Percentiles rank a stretch among this genome's conserved stretches.
phyloP scores from a whole-genome alignment of 2,329 filamentous ascomycete genomes.

The Periglandula ipomoeae region DNA sequence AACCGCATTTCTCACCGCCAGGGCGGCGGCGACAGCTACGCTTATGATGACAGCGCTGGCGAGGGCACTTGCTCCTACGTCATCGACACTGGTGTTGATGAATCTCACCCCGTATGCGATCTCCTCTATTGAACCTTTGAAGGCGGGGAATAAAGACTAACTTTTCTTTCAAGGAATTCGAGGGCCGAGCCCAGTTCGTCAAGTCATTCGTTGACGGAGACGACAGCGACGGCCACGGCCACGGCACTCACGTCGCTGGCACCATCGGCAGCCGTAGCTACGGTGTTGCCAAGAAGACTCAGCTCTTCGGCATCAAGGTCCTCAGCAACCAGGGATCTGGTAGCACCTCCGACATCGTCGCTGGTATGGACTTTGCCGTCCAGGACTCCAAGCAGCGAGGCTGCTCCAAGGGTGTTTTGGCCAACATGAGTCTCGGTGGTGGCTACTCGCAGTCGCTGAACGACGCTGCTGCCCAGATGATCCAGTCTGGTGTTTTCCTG shows the following conservation, averaged over 20 bases:
- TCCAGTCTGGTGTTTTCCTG: slow-evolving; percentile 38
- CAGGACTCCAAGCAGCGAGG: slow-evolving; percentile 24
- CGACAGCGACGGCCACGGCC: slow-evolving; percentile 24
- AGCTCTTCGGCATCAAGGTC: slow-evolving; percentile 36
- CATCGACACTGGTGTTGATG: slow-evolving; percentile 34
- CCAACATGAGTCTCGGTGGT: slow-evolving; percentile 50
- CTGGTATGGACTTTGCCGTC: slow-evolving; percentile 35
- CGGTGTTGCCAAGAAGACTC: slow-evolving; percentile 33
- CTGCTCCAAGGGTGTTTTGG: slow-evolving; percentile 37
- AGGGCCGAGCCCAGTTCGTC: slow-evolving; percentile 22
- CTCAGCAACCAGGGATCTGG: slow-evolving; percentile 25
- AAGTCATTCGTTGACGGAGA: slow-evolving; percentile 17
- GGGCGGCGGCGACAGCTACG: slow-evolving; percentile 22
- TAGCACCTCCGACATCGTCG: slow-evolving; percentile 31
- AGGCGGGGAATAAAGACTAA: slow-evolving; percentile 7
- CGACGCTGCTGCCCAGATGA: slow-evolving; percentile 36
- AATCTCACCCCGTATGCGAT: slow-evolving; percentile 26
- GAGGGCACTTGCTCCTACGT: slow-evolving; percentile 33
- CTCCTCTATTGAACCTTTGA: slow-evolving; percentile 24
- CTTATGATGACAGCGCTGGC: slow-evolving; percentile 30
- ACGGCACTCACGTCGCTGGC: slow-evolving; percentile 30
- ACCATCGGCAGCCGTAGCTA: slow-evolving; percentile 23
- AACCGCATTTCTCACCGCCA: slow-evolving; percentile 24
- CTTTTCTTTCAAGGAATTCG: slow-evolving; percentile 28
- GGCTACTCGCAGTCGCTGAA: slow-evolving; percentile 36